These are phyloP conservation scores for Spencermartinsiella ligniputridi DNA, from an alignment of 1,139 yeast species.

Conservation along the genomic window DNA sequence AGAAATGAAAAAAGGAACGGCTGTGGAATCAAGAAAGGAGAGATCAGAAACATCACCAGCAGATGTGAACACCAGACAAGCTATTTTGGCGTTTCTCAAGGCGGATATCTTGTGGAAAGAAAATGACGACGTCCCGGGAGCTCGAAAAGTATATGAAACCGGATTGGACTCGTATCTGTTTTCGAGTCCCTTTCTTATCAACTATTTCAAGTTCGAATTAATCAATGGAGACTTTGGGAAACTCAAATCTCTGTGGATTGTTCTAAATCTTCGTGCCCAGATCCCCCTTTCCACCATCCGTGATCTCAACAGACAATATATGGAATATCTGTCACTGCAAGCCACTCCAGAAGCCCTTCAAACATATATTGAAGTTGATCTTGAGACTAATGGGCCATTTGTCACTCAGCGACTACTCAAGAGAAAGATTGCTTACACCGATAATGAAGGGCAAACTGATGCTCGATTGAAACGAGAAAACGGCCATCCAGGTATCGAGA, in stretches of 20 bases:
- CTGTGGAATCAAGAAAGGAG: conserved; percentile 10
- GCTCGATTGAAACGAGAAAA: conserved; percentile 25
- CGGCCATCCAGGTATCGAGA: conserved; percentile 34
- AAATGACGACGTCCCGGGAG: conserved; percentile 20
- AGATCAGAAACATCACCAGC: not conserved
- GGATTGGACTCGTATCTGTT: conserved; percentile 21
- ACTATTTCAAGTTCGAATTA: conserved; percentile 32
- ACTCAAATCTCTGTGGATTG: conserved; percentile 17
- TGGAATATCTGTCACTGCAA: conserved; percentile 27
- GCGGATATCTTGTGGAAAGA: conserved; percentile 26
- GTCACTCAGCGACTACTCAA: conserved; percentile 22
- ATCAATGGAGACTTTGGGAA: conserved; percentile 11
- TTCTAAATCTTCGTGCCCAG: conserved; percentile 19
- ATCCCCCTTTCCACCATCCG: conserved; percentile 28
- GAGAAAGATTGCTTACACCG: conserved; percentile 21
- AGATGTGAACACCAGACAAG: conserved; percentile 1
- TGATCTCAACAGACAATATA: conserved; percentile 30
- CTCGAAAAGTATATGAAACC: conserved; percentile 24
- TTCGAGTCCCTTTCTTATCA: conserved; percentile 30
- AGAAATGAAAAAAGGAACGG: conserved; percentile 7
- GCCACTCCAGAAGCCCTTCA: conserved; percentile 16
- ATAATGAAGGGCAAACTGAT: conserved; percentile 18
- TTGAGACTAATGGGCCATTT: conserved; percentile 34
- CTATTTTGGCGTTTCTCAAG: conserved; percentile 20
- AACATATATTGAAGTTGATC: conserved; percentile 33